phyloP scores from a whole-genome alignment of 495 filamentous ascomycete genomes.

The Lasiosphaeris hirsuta region DNA sequence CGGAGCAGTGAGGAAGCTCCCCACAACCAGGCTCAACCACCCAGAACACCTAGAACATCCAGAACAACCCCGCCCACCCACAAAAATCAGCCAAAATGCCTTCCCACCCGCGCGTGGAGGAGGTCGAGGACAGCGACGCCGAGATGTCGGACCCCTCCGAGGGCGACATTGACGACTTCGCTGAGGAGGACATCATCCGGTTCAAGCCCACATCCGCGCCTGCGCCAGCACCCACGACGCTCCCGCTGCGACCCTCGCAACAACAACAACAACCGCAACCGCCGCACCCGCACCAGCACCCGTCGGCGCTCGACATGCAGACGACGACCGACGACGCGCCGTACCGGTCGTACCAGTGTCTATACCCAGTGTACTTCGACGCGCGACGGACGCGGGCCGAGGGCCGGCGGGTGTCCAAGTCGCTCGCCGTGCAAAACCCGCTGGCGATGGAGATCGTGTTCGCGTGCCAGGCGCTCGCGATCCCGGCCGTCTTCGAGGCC shows the following conservation, averaged over 20 bases:
- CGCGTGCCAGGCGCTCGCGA: conserved; percentile 68
- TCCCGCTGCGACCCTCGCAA: conserved; percentile 26
- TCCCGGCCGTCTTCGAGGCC: conserved; percentile 81
- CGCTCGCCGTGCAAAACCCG: conserved; percentile 77
- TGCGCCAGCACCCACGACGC: conserved; percentile 6
- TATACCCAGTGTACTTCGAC: conserved; percentile 97
- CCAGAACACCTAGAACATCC: not conserved
- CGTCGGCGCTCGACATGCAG: conserved; percentile 29
- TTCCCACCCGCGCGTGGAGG: conserved; percentile 82
- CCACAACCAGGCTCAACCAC: not conserved
- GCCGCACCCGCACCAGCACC: conserved; percentile 17
- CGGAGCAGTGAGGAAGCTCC: no score
- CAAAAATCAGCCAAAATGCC: conserved; percentile 51
- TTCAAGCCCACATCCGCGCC: conserved; percentile 9
- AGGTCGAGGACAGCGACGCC: conserved; percentile 76
- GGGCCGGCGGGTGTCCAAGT: conserved; percentile 70
- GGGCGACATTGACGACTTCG: conserved; percentile 58
- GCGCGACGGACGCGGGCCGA: conserved; percentile 65
- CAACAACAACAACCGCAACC: conserved; percentile 16
- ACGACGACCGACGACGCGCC: conserved; percentile 50
- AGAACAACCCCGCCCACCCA: conserved; percentile 9
- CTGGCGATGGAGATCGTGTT: conserved; percentile 86
- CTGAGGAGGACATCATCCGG: conserved; percentile 45
- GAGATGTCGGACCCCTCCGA: conserved; percentile 75
- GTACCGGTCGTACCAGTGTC: conserved; percentile 76